Evolutionary conservation across 495 filamentous ascomycete species (phyloP).

Genomic region (Tuber calosporum): DNA sequence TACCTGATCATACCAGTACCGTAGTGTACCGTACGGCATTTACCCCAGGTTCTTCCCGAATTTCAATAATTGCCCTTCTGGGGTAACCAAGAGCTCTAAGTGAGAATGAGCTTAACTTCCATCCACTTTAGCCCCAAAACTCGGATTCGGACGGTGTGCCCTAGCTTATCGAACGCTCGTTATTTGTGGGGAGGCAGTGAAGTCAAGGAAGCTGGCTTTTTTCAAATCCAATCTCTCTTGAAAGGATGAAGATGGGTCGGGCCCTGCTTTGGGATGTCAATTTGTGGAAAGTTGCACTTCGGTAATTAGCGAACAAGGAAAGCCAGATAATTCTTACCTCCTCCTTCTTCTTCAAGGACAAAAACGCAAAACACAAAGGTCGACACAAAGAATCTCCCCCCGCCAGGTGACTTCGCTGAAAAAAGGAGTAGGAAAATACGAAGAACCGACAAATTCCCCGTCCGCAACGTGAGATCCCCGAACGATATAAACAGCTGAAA

Average conservation of each 20-base stretch:
- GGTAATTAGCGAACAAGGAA: conserved; percentile 16
- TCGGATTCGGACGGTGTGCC: neutral
- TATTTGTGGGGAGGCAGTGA: conserved; percentile 31
- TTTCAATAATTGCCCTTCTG: neutral
- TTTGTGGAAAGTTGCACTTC: conserved; percentile 24
- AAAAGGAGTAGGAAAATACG: conserved; percentile 19
- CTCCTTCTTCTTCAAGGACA: neutral
- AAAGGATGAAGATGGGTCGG: conserved; percentile 6
- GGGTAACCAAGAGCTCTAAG: neutral
- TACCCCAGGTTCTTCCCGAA: neutral
- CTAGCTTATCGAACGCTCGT: neutral
- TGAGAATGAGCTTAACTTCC: neutral
- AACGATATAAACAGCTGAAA: conserved; percentile 40
- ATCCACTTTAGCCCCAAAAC: neutral
- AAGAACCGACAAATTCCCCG: conserved; percentile 23
- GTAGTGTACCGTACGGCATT: neutral
- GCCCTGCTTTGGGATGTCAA: conserved; percentile 23
- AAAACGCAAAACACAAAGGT: neutral
- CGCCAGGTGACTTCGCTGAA: conserved; percentile 23
- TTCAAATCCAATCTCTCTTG: neutral
- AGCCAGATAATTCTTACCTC: conserved; percentile 7
- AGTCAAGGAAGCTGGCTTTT: conserved; percentile 14
- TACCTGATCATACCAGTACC: neutral
- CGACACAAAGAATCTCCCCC: neutral
- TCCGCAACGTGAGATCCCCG: conserved; percentile 29